Evolutionary conservation across 2,329 filamentous ascomycete genomes (phyloP), one percentile per base, ranked within the genome.

Genomic region (Sarocladium oryzae): DNA sequence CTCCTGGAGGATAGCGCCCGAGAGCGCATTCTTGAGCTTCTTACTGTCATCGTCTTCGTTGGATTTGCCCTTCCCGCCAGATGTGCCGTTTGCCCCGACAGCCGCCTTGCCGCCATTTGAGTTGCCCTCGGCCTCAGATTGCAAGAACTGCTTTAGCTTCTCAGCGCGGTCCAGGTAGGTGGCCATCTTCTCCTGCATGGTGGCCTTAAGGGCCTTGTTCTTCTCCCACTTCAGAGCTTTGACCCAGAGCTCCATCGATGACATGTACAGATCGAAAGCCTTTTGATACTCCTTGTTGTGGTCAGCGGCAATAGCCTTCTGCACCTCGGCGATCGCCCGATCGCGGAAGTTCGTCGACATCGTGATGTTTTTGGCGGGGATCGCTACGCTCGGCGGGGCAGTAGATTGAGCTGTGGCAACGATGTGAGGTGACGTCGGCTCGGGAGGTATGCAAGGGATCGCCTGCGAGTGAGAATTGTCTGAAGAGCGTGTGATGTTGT

Each of bases 141-240:
- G 85, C 36, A 99, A 75, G 66, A 97, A 93, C 52, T 85, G 83
- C 72, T 99, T 99, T 57, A 99, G 82, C 75, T 97, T 97, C 76
- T 99, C 93, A 57, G 93, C 93, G 56, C 93, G 89, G 71, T 96
- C 92, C 86, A 99, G 96, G 77, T 99, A 99, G 67, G 96, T 92
- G 61, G 79, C 88, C 18, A 91, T 90, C 76, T 97, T 97, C 61
- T 88, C 84, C 60, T 93, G 86, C 69, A 99, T 96, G 81, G 96
- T 95, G 66, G 95, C 90, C 76, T 97, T 97, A 57, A 89, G 91
- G 61, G 91, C 92, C 56, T 88, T 84, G 73, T 96, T 97, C 81
- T 97, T 99, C 75, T 99, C 93, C 92, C 92, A 99, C 77, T 99
- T 99, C 54, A 99, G 79, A 30, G 93, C 93, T 55, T 97, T 87